Conservation (phyloP, 192 early-diverging fungal genomes). For the Rhizophagus sp. region DNA sequence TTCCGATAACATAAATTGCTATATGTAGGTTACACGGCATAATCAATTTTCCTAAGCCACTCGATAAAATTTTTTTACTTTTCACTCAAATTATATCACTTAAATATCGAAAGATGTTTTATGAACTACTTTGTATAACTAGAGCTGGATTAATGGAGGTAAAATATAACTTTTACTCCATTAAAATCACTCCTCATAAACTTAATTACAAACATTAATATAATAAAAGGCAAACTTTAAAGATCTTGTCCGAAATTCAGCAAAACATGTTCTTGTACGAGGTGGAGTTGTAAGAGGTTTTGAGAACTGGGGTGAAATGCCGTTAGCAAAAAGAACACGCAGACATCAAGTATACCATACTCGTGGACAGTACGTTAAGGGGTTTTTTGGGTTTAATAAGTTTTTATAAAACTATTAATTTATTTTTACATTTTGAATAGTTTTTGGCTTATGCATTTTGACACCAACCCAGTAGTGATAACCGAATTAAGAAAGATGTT, state of each 20-base stretch:
- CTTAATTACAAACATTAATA: not conserved
- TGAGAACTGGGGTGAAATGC: slow-evolving; percentile 67
- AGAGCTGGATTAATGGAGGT: slow-evolving; percentile 6
- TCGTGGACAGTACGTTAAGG: slow-evolving; percentile 57
- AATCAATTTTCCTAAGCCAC: no score
- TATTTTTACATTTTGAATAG: slow-evolving; percentile 33
- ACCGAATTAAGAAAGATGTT: slow-evolving; percentile 63
- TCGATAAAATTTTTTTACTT: no score
- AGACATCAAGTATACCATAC: slow-evolving; percentile 82
- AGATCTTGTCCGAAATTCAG: slow-evolving; percentile 73
- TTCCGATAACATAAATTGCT: no score
- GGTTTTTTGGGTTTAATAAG: not conserved
- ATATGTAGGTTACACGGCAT: no score
- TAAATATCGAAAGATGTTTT: not conserved
- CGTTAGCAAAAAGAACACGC: slow-evolving; percentile 85
- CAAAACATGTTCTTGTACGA: slow-evolving; percentile 75
- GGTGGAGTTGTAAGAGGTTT: slow-evolving; percentile 88
- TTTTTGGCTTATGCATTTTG: slow-evolving; percentile 81
- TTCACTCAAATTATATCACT: no score
- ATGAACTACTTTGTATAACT: slow-evolving; percentile 6
- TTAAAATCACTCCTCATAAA: not conserved
- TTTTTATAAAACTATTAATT: not conserved
- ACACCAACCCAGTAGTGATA: slow-evolving; percentile 66
- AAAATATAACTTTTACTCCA: not conserved
- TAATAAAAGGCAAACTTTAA: slow-evolving; percentile 57